Evolutionary conservation across 306 rosid species (phyloP), one percentile per base, ranked within the genome.

Genomic region (Albizia julibrissin): DNA sequence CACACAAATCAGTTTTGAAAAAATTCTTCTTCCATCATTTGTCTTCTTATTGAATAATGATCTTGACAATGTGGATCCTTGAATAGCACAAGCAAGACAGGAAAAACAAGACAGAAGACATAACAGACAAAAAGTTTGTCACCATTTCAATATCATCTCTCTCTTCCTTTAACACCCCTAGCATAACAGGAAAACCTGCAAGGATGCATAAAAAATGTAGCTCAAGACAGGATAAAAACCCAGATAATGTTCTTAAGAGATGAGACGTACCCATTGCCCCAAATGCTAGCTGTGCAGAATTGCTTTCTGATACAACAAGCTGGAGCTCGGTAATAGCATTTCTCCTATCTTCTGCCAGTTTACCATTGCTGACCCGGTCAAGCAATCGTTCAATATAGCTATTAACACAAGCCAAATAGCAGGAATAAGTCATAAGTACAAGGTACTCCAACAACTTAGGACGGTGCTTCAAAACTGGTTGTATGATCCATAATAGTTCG

Each of bases 101-200:
- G 22, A 66, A 84, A 31, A 59, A 67, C 12, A 75, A 69, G 69
- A 75, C 21, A 69, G 66, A 49, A 75, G 26, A 70, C 46, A 85
- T 10, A 74, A 75, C 3, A 76, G 33, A 72, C 47, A 84, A 81
- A 64, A 71, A 59, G 44, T 72, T 75, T 74, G 49, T 72, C 87
- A 94, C 98, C 98, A 94, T 94, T 85, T 94, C 98, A 85, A 90
- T 88, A 83, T 93, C 98, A 74, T 94, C 93, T 11, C 97, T 94
- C 74, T 94, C 98, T 89, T 94, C 97, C 84, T 89, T 94, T 69
- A 94, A 79, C 56, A 94, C 90, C 8, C 89, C 82, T 84, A 91
- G 85, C 86, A 93, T 82, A 76, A 94, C 89, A 84, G 98, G 97
- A 84, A 94, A 87, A 33, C 98, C 98, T 94, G 86, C 87, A 85